Evolutionary conservation across 2,329 filamentous ascomycete species (phyloP).

Genomic region (Cercospora janseana): DNA sequence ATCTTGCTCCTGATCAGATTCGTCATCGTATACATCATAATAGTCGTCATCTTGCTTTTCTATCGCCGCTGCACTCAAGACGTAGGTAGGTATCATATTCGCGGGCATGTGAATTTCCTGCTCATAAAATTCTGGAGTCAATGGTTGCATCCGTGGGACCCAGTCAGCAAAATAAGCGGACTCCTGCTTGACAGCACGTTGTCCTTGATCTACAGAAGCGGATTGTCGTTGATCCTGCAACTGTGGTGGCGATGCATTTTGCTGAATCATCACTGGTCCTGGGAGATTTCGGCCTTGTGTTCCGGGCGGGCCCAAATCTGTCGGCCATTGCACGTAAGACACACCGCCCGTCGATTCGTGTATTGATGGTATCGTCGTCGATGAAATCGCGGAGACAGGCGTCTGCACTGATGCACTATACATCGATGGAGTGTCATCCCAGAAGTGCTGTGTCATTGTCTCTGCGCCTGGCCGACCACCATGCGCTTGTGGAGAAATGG

Average conservation of each 20-base stretch:
- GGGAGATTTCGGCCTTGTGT: too few relatives aligned
- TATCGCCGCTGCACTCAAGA: conserved; percentile 42
- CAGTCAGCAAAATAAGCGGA: not conserved
- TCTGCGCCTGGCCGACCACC: not conserved
- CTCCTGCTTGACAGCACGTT: not conserved
- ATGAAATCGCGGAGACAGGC: not conserved
- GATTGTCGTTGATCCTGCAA: not conserved
- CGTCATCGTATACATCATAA: conserved; percentile 49
- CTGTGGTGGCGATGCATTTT: not conserved
- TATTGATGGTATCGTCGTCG: not conserved
- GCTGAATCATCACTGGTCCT: too few relatives aligned
- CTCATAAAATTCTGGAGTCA: conserved; percentile 31
- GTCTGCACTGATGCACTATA: not conserved
- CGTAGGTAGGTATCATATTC: conserved; percentile 27
- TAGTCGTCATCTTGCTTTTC: conserved; percentile 52
- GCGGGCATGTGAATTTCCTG: conserved; percentile 24
- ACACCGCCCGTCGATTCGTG: not conserved
- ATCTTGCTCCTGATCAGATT: conserved; percentile 48
- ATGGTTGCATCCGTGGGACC: not conserved
- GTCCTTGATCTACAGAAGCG: not conserved
- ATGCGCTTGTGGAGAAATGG: conserved; percentile 8
- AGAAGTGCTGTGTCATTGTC: not conserved
- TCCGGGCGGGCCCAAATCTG: too few relatives aligned
- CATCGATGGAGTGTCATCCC: not conserved
- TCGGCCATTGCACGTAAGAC: not conserved